Evolutionary conservation across 2,329 filamentous ascomycete genomes (phyloP).

Genomic region (Capronia epimyces): DNA sequence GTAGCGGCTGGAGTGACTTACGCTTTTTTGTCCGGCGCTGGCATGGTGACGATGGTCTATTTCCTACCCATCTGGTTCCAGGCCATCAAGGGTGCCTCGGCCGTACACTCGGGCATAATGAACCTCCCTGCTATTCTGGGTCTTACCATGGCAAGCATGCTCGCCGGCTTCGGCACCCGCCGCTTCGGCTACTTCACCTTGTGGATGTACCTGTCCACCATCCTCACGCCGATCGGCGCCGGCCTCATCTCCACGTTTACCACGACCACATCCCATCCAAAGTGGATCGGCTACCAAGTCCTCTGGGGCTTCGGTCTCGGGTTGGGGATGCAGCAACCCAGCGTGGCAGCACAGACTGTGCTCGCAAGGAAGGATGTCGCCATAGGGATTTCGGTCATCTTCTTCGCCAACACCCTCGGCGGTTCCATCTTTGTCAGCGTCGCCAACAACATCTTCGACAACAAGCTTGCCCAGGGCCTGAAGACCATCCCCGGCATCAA

Average conservation of each 20-base stretch:
- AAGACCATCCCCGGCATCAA: conserved; percentile 19
- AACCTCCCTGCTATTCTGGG: conserved; percentile 23
- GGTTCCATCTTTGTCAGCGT: conserved; percentile 27
- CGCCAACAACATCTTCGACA: conserved; percentile 29
- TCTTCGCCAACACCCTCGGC: conserved; percentile 27
- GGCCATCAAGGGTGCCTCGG: conserved; percentile 31
- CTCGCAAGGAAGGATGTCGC: conserved; percentile 30
- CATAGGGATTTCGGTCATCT: conserved; percentile 27
- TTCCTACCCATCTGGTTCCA: conserved; percentile 33
- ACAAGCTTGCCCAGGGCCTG: conserved; percentile 17
- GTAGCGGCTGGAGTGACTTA: conserved; percentile 47
- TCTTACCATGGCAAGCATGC: conserved; percentile 21
- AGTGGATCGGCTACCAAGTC: conserved; percentile 35
- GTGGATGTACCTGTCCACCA: conserved; percentile 33
- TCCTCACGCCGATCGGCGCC: conserved; percentile 30
- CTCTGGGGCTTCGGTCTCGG: conserved; percentile 33
- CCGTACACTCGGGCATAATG: conserved; percentile 33
- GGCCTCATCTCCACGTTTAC: conserved; percentile 32
- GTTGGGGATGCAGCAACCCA: conserved; percentile 29
- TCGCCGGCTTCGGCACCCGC: conserved; percentile 28
- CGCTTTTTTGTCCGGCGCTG: conserved; percentile 31
- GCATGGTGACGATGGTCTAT: conserved; percentile 27
- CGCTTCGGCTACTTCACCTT: conserved; percentile 35
- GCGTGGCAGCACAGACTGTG: conserved; percentile 28
- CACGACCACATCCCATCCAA: conserved; percentile 21